Evolutionary conservation across 129 eudicot species (phyloP), one percentile per base, ranked within the genome.

Genomic region (Lactuca sativa): DNA sequence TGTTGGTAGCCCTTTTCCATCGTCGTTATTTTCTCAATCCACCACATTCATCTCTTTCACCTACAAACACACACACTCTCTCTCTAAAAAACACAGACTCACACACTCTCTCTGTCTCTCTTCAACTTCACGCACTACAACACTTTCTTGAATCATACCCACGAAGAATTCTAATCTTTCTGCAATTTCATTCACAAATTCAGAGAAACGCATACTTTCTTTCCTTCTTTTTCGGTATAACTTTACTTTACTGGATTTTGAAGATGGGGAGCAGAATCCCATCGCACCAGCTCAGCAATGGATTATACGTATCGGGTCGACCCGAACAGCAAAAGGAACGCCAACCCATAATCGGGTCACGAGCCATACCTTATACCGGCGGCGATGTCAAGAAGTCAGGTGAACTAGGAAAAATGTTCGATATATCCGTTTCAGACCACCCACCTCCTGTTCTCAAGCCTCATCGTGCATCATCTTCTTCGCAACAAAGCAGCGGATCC

Each of bases 251-350:
- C 30, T 37, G 16, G 44, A 9, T 25, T 56, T 61, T 51, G 32
- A 14, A 33, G 44, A 91, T 92, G 96, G 82, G 83, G 4, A 58
- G 65, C 56, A 75, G 97, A 79, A 85, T 85, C 62, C 97, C 85
- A 21, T 90, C 97, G 5, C 99, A 95, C 86, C 95, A 95, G 88
- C 99, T 95, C 56, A 87, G 93, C 78, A 85, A 83, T 67, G 99
- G 99, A 2, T 78, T 95, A 9, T 83, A 81, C 81, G 99, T 95
- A 0, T 95, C 99, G 79, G 99, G 99, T 70, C 90, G 89, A 41
- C 97, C 97, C 73, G 95, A 92, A 33, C 88, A 77, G 8, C 88
- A 14, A 66, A 85, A 87, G 47, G 87, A 83, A 21, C 87, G 84
- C 37, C 84, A 30, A 13, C 96, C 95, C 37, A 65, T 89, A n/a